These are phyloP conservation scores for Dactylellina cionopaga DNA, from an alignment of 2,329 filamentous ascomycete genomes.

Conservation along the genomic window DNA sequence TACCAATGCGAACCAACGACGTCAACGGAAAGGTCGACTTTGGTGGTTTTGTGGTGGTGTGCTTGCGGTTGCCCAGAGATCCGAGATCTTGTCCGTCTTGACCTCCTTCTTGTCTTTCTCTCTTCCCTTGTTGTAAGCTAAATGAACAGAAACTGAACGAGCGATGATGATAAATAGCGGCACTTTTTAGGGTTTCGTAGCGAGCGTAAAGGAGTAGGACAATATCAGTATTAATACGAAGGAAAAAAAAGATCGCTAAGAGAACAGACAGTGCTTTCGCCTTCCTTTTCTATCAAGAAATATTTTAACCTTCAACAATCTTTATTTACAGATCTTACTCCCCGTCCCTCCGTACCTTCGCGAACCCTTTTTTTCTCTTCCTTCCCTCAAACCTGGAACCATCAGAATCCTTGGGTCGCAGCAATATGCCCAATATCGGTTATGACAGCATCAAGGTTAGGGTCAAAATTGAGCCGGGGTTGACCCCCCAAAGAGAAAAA, in stretches of 20 bases:
- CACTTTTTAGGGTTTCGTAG: no score
- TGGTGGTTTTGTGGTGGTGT: no score
- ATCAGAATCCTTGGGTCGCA: constrained; percentile 12
- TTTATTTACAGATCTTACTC: not conserved
- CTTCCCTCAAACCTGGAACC: constrained; percentile 3
- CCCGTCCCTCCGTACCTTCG: not conserved
- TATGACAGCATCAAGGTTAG: constrained; percentile 33
- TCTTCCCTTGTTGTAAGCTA: no score
- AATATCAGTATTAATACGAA: no score
- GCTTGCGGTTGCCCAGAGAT: constrained; percentile 30
- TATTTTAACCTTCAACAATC: not conserved
- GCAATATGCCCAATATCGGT: constrained; percentile 9
- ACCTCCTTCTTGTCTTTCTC: constrained; percentile 30
- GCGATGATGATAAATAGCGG: not conserved
- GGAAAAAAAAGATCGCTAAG: no score
- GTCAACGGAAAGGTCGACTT: constrained; percentile 41
- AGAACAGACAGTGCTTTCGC: no score
- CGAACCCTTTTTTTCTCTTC: not conserved
- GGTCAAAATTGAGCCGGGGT: constrained; percentile 11
- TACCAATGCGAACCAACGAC: constrained; percentile 26
- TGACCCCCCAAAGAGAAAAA: not conserved
- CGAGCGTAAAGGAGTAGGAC: no score
- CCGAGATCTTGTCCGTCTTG: constrained; percentile 43
- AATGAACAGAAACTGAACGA: not conserved
- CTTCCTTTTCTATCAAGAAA: not conserved